A percentile compares a stretch with the other conserved stretches of the same genome.
phyloP scores from a whole-genome alignment of 306 rosid genomes.

The Vicia faba region DNA sequence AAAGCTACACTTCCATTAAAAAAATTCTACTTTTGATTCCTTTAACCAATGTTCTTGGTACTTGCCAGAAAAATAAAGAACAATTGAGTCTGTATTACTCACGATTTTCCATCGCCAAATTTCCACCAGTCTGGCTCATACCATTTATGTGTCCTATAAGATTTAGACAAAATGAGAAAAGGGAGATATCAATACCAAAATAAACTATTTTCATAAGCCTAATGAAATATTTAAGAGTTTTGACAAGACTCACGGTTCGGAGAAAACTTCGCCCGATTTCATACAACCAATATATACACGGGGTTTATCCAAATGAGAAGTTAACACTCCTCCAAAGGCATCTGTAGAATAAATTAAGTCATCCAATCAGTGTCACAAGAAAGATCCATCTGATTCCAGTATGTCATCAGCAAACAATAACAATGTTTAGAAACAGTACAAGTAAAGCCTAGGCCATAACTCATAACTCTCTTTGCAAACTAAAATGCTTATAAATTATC shows the following conservation, averaged over 20 bases:
- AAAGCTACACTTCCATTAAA: neutral
- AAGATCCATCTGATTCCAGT: slow-evolving; percentile 28
- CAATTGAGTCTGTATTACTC: slow-evolving; percentile 36
- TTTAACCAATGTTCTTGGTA: neutral
- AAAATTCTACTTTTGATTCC: neutral
- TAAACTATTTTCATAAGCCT: slow-evolving; percentile 27
- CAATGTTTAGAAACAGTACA: slow-evolving; percentile 28
- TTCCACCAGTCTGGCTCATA: slow-evolving; percentile 82
- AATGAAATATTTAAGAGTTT: slow-evolving; percentile 33
- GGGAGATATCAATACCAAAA: slow-evolving; percentile 2
- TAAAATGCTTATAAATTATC: slow-evolving; percentile 9
- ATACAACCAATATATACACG: slow-evolving; percentile 73
- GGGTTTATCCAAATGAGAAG: slow-evolving; percentile 58
- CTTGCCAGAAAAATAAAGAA: neutral
- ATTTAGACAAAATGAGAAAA: slow-evolving; percentile 34
- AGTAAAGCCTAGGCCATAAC: slow-evolving; percentile 22
- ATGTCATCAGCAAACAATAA: slow-evolving; percentile 30
- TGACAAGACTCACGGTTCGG: slow-evolving; percentile 61
- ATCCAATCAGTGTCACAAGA: slow-evolving; percentile 29
- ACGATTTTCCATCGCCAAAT: slow-evolving; percentile 72
- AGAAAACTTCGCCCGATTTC: slow-evolving; percentile 81
- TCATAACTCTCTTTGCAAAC: slow-evolving; percentile 15
- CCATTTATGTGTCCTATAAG: slow-evolving; percentile 64
- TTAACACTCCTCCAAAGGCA: slow-evolving; percentile 62
- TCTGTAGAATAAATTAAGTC: slow-evolving; percentile 49